A percentile compares a stretch with the other conserved stretches of the same genome.
Conservation (phyloP, 495 filamentous ascomycete species). For the Mycothermus thermophilus region DNA sequence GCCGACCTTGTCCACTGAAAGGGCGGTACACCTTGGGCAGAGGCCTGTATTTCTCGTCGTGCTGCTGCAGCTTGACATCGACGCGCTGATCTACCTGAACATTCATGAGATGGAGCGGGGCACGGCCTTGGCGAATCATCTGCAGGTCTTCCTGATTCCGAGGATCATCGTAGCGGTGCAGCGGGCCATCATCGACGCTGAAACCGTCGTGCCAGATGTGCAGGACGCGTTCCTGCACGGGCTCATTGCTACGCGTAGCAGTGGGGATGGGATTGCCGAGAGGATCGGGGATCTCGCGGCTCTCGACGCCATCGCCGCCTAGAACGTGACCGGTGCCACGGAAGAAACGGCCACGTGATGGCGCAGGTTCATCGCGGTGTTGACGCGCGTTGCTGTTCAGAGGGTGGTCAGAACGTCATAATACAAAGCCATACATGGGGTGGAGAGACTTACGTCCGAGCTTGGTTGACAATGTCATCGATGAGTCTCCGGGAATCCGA, state of each 20-base stretch:
- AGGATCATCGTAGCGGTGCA: constrained; percentile 80
- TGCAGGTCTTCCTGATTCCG: constrained; percentile 65
- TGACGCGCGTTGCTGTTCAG: constrained; percentile 33
- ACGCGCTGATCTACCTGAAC: constrained; percentile 74
- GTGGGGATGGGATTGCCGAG: constrained; percentile 28
- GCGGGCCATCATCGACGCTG: constrained; percentile 86
- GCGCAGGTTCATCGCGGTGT: constrained; percentile 38
- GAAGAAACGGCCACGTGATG: constrained; percentile 47
- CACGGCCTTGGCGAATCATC: constrained; percentile 75
- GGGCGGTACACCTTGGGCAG: constrained; percentile 82
- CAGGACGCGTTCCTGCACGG: constrained; percentile 46
- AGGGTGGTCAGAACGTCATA: too few species aligned
- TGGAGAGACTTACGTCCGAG: constrained; percentile 60
- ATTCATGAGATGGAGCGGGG: constrained; percentile 79
- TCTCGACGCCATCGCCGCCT: constrained; percentile 78
- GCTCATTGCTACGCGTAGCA: constrained; percentile 8
- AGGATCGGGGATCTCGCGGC: constrained; percentile 55
- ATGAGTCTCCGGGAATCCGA: constrained; percentile 53
- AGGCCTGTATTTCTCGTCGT: constrained; percentile 67
- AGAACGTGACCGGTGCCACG: constrained; percentile 72
- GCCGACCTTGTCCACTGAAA: constrained; percentile 67
- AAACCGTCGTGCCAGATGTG: constrained; percentile 94
- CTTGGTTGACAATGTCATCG: constrained; percentile 69
- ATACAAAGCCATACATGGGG: too few species aligned
- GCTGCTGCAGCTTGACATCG: constrained; percentile 77